Evolutionary conservation across 2,329 filamentous ascomycete genomes (phyloP).

Genomic region (Arthroderma uncinatum): DNA sequence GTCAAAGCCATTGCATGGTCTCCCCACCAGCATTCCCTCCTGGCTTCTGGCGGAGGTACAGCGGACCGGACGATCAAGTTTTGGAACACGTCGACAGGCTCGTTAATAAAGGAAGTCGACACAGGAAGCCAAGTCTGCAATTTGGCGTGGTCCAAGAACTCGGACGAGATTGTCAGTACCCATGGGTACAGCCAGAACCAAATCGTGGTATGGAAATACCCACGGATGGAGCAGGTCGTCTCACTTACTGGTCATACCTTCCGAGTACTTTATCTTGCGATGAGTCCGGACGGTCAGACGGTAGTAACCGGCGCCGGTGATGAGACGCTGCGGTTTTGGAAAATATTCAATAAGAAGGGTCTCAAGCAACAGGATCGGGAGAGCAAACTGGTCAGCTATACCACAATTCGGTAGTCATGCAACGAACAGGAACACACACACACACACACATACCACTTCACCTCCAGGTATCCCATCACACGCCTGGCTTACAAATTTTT

Average conservation of each 20-base stretch:
- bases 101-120: slow-evolving; percentile 74
- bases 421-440: background rate
- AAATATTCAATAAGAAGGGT: slow-evolving; percentile 76
- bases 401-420: slow-evolving; percentile 54
- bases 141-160: slow-evolving; percentile 92
- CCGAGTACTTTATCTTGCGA: slow-evolving; percentile 87
- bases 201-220: slow-evolving; percentile 99
- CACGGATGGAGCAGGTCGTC: slow-evolving; percentile 92
- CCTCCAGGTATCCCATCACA: background rate
- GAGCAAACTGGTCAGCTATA: slow-evolving; percentile 63
- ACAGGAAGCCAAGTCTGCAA: slow-evolving; percentile 99
- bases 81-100: slow-evolving; percentile 84
- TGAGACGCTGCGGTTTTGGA: slow-evolving; percentile 94
- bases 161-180: slow-evolving; percentile 92
- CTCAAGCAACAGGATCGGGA: slow-evolving; percentile 55
- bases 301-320: slow-evolving; percentile 95
- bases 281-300: slow-evolving; percentile 89
- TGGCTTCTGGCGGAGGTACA: slow-evolving; percentile 93
- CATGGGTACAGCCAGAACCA: slow-evolving; percentile 98
- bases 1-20: slow-evolving; percentile 98
- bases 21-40: slow-evolving; percentile 81
- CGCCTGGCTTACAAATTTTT: background rate
- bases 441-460: background rate
- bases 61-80: slow-evolving; percentile 95
- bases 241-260: slow-evolving; percentile 94